These are phyloP conservation scores for Bassia scoparia DNA, from an alignment of 148 eudicot species.

Conservation along the genomic window DNA sequence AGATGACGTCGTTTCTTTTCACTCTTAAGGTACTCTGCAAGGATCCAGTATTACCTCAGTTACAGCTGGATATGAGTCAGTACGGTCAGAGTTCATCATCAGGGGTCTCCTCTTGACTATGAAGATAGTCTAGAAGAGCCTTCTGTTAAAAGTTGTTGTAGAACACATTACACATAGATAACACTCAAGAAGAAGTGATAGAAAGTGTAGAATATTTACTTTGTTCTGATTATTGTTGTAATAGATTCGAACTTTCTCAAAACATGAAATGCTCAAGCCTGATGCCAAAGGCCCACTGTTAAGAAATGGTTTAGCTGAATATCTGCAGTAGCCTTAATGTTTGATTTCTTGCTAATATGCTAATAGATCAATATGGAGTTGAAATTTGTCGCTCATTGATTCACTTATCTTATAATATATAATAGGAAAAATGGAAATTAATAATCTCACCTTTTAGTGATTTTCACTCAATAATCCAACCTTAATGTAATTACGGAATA, in stretches of 20 bases:
- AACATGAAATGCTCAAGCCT: neutral
- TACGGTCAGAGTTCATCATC: conserved; percentile 62
- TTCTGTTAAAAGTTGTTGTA: conserved; percentile 7
- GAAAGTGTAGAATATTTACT: conserved; percentile 18
- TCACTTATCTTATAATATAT: no score
- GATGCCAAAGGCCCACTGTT: neutral
- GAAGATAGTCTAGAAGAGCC: conserved; percentile 7
- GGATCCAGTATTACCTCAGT: conserved; percentile 42
- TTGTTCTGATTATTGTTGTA: conserved; percentile 5
- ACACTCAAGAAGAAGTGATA: conserved; percentile 8
- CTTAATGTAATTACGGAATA: no score
- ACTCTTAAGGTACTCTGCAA: conserved; percentile 45
- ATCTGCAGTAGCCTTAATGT: no score
- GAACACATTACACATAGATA: conserved; percentile 3
- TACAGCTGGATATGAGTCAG: conserved; percentile 53
- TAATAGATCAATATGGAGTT: no score
- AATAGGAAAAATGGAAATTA: no score
- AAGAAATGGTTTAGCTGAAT: neutral
- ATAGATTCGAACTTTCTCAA: neutral
- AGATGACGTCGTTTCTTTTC: neutral
- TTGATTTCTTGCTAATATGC: no score
- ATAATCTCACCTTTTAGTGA: no score
- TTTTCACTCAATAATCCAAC: no score
- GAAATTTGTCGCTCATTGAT: no score
- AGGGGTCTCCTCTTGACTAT: conserved; percentile 53